Evolutionary conservation across 2,329 filamentous ascomycete species (phyloP), one percentile per base, ranked within the genome.

Genomic region (Xylariaceae sp.): DNA sequence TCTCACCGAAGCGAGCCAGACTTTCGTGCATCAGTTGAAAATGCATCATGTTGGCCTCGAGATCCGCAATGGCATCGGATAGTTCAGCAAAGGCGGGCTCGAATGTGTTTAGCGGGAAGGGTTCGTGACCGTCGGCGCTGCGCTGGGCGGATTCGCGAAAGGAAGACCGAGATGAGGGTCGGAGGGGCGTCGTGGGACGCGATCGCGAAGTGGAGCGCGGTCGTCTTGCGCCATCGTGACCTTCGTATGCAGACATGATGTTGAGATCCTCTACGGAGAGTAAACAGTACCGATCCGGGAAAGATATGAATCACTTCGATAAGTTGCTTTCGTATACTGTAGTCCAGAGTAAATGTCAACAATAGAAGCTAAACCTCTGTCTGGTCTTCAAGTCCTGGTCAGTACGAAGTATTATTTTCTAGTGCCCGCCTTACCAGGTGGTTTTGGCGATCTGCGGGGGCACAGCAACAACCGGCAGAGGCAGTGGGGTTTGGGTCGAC

Each of bases 31-130:
- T 95, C 64, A 97, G 78, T 74, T 97, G 93, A 66, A 99, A 86
- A 73, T 97, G 92, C 88, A 96, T 91, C 79, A 97, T 92, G 74
- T 99, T 97, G 61, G 92, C 90, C 78, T 99, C 94, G 8, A 99
- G 83, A 69, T 97, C 94, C 23, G 92, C 91, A 85, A 97, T 92
- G 60, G 89, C 88, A 74, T 99, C 94, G 8, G 90, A 89, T 1
- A 99, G 82, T 76, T 99, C 94, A 11, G 91, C 91, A 74, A 99
- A 97, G 11, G 89, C 88, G 0, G 92, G 90, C 72, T 97, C 92
- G 59, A 97, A 87, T 1, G 82, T 77, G 66, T 93, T 90, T 61
- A 97, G 84, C 0, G 92, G 91, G 60, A 87, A 86, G 3, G 82
- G 75, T 51, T 82, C 80, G 41, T 78, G 73, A 53, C 80, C 77